phyloP scores from a whole-genome alignment of 1,284 basidiomycete species.

The Amylostereum chailletii region DNA sequence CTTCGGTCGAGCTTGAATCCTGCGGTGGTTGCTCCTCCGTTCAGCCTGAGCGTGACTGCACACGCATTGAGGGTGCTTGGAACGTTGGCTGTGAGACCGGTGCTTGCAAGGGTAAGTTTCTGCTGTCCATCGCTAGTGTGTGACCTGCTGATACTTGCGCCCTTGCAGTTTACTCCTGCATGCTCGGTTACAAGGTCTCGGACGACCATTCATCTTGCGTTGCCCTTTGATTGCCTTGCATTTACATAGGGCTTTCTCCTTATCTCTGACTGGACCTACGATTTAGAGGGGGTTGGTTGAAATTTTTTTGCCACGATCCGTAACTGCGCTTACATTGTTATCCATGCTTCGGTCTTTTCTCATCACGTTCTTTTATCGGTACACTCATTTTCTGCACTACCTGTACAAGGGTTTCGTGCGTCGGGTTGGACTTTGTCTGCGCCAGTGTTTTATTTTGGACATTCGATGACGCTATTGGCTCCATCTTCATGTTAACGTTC shows the following conservation, averaged over 20 bases:
- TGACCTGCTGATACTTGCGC: not conserved
- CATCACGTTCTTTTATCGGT: slow-evolving; percentile 1
- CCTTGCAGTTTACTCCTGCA: slow-evolving; percentile 49
- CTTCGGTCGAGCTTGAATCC: slow-evolving; percentile 42
- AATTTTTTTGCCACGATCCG: not conserved
- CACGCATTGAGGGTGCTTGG: slow-evolving; percentile 50
- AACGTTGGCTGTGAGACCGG: slow-evolving; percentile 62
- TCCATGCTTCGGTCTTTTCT: not conserved
- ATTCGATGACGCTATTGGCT: not conserved
- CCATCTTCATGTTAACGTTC: too few relatives aligned
- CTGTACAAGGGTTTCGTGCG: not conserved
- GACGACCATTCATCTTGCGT: slow-evolving; percentile 46
- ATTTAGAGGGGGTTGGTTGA: slow-evolving; percentile 16
- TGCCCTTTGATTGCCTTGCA: slow-evolving; percentile 26
- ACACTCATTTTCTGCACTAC: slow-evolving; percentile 1
- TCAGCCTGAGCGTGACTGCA: slow-evolving; percentile 65
- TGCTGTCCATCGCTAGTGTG: not conserved
- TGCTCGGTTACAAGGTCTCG: slow-evolving; percentile 41
- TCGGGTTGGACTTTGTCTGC: slow-evolving; percentile 5
- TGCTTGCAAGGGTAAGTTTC: slow-evolving; percentile 42
- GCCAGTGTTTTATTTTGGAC: slow-evolving; percentile 12
- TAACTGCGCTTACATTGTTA: not conserved
- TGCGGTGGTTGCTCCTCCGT: slow-evolving; percentile 69
- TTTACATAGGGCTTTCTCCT: not conserved
- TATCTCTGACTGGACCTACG: slow-evolving; percentile 14